phyloP scores from a whole-genome alignment of 495 filamentous ascomycete species.

The Oleoguttula mirabilis region DNA sequence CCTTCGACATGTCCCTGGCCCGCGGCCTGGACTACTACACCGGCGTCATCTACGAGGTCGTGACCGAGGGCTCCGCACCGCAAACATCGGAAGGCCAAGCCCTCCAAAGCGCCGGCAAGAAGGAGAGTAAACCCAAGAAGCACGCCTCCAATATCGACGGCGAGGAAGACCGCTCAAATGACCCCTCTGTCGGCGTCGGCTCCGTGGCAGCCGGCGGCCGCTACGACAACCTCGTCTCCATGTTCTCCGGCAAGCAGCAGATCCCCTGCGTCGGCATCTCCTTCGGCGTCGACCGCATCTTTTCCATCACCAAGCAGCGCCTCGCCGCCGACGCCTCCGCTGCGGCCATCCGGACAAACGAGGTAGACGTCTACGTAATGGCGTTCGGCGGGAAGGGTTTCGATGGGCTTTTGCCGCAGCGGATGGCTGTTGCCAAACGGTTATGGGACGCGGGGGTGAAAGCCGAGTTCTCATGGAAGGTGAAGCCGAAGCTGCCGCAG shows the following conservation, averaged over 20 bases:
- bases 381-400: slow-evolving; percentile 84
- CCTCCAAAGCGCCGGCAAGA: slow-evolving; percentile 38
- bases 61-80: slow-evolving; percentile 73
- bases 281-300: slow-evolving; percentile 91
- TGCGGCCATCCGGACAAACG: slow-evolving; percentile 47
- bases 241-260: slow-evolving; percentile 74
- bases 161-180: slow-evolving; percentile 73
- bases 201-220: slow-evolving; percentile 82
- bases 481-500: slow-evolving; percentile 62
- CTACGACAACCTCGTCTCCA: slow-evolving; percentile 87
- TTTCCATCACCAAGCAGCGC: slow-evolving; percentile 75
- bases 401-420: slow-evolving; percentile 65
- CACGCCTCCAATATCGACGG: slow-evolving; percentile 15
- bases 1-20: slow-evolving; percentile 72
- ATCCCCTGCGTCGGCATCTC: slow-evolving; percentile 91
- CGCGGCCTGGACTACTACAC: slow-evolving; percentile 92
- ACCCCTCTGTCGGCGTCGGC: slow-evolving; percentile 72
- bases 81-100: slow-evolving; percentile 38
- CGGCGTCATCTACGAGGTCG: slow-evolving; percentile 82
- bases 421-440: slow-evolving; percentile 58
- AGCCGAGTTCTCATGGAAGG: slow-evolving; percentile 68
- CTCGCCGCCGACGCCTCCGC: slow-evolving; percentile 43
- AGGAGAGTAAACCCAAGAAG: slow-evolving; percentile 38
- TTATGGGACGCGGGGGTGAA: slow-evolving; percentile 76
- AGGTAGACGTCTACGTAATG: slow-evolving; percentile 85